A percentile compares a stretch with the other conserved stretches of the same genome.
These are phyloP conservation scores for Aureobasidium sp. DNA, from an alignment of 2,329 filamentous ascomycete species.

Conservation along the genomic window DNA sequence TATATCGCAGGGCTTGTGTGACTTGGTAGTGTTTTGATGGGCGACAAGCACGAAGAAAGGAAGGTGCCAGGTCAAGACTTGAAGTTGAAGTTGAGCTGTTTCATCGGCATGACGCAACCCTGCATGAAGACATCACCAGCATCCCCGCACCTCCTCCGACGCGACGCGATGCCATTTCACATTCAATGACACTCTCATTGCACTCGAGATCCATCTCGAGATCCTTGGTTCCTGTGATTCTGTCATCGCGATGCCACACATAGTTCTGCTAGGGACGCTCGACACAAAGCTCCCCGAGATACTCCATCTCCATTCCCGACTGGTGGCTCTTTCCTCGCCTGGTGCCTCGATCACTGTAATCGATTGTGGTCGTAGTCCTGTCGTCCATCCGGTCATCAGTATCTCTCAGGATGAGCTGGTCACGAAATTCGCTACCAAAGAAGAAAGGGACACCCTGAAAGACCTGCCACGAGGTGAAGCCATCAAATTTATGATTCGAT, in stretches of 20 bases:
- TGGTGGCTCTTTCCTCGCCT: constrained; percentile 23
- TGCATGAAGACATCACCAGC: constrained; percentile 5
- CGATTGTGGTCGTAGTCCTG: constrained; percentile 46
- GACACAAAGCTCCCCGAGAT: constrained; percentile 58
- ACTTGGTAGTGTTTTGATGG: background rate
- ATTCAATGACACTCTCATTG: background rate
- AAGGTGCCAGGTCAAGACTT: background rate
- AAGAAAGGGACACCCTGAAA: constrained; percentile 23
- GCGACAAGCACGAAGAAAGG: background rate
- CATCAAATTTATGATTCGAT: constrained; percentile 47
- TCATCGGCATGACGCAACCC: constrained; percentile 9
- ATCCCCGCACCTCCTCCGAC: constrained; percentile 3
- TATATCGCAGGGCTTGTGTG: background rate
- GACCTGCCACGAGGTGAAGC: constrained; percentile 46
- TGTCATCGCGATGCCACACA: constrained; percentile 26
- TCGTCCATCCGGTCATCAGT: constrained; percentile 39
- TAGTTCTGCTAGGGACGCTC: constrained; percentile 54
- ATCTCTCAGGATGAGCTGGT: constrained; percentile 40
- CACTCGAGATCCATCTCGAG: background rate
- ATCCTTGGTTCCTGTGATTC: background rate
- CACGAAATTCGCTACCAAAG: constrained; percentile 21
- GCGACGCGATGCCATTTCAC: background rate
- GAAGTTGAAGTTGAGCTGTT: background rate
- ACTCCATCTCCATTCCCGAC: constrained; percentile 44
- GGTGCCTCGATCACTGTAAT: constrained; percentile 39